A percentile compares a stretch with the other conserved stretches of the same genome.
Conservation (phyloP, 1,139 yeast species). For the Yamadazyma triangularis region DNA sequence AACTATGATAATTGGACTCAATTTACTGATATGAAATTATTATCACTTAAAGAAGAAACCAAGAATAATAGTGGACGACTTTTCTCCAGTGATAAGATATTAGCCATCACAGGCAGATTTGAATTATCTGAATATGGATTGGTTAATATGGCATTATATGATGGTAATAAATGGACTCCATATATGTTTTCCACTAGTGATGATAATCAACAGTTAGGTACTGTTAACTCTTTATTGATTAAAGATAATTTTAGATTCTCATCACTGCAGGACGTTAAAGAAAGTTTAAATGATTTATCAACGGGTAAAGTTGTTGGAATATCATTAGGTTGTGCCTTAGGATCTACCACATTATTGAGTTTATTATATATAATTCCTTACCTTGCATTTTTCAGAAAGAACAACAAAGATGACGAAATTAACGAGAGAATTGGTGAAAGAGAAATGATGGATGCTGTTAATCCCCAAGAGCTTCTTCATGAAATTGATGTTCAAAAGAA, state of each 20-base stretch:
- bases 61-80: constrained; percentile 24
- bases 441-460: constrained; percentile 64
- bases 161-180: constrained; percentile 74
- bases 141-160: constrained; percentile 64
- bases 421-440: constrained; percentile 57
- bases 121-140: constrained; percentile 49
- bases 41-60: constrained; percentile 22
- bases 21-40: constrained; percentile 39
- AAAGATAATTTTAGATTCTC: constrained; percentile 34
- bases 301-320: constrained; percentile 82
- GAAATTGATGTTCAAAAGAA: constrained; percentile 54
- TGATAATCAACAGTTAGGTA: constrained; percentile 22
- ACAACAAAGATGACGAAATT: constrained; percentile 29
- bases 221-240: constrained; percentile 28
- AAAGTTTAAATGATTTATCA: constrained; percentile 20
- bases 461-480: constrained; percentile 58
- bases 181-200: constrained; percentile 36
- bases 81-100: constrained; percentile 40
- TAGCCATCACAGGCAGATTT: constrained; percentile 64
- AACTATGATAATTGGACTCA: constrained; percentile 20
- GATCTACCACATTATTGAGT: constrained; percentile 68
- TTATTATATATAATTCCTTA: constrained; percentile 55
- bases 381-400: constrained; percentile 43
- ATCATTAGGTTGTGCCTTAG: constrained; percentile 83
- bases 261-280: constrained; percentile 32